Evolutionary conservation across 148 eudicot genomes (phyloP).

Genomic region (Diospyros kaki): DNA sequence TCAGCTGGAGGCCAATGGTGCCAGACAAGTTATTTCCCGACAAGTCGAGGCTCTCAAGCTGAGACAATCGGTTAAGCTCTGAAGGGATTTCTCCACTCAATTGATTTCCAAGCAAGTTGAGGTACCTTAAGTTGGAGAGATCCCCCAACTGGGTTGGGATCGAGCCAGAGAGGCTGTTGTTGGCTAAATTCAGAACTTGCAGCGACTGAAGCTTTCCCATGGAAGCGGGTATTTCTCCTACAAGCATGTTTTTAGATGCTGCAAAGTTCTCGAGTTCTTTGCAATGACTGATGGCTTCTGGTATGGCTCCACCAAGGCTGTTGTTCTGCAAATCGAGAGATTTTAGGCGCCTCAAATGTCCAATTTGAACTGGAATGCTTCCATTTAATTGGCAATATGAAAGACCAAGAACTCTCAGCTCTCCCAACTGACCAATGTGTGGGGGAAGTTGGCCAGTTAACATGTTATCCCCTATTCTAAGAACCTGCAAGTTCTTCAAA

Average conservation of each 20-base stretch:
- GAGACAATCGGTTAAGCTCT: constrained; percentile 46
- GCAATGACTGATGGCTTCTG: constrained; percentile 50
- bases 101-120: constrained; percentile 65
- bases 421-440: constrained; percentile 52
- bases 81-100: constrained; percentile 59
- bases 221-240: constrained; percentile 63
- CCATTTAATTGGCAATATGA: constrained; percentile 77
- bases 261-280: constrained; percentile 54
- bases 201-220: constrained; percentile 49
- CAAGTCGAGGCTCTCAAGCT: constrained; percentile 51
- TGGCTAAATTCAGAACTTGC: constrained; percentile 65
- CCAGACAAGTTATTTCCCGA: constrained; percentile 73
- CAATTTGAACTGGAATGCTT: constrained; percentile 64
- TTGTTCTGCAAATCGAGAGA: constrained; percentile 74
- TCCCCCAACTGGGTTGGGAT: constrained; percentile 51
- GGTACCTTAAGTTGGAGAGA: constrained; percentile 50
- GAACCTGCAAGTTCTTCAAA: constrained; percentile 59
- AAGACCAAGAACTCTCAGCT: constrained; percentile 50
- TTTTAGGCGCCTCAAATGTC: constrained; percentile 50
- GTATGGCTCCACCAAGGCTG: constrained; percentile 49
- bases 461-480: constrained; percentile 70
- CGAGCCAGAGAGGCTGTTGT: constrained; percentile 62
- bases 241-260: constrained; percentile 69
- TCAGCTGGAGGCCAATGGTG: constrained; percentile 36
- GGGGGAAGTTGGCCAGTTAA: constrained; percentile 45